Conservation (phyloP, 305 asterid species). For the Fraxinus angustifolia region DNA sequence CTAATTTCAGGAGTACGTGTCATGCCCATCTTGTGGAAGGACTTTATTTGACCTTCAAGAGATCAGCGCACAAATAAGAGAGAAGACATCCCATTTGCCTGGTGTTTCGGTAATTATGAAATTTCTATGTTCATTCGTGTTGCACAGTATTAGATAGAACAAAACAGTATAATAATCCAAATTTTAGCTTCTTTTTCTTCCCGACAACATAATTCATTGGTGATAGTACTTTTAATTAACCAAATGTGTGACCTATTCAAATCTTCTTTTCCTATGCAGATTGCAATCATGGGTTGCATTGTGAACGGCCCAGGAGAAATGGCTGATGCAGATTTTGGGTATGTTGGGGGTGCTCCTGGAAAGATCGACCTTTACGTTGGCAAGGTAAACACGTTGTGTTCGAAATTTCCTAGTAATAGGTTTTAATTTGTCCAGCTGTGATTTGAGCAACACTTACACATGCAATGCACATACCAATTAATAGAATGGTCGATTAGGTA, state of each 20-base stretch:
- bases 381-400: slow-evolving; percentile 46
- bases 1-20: slow-evolving; percentile 80
- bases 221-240: neutral
- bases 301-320: slow-evolving; percentile 99
- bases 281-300: slow-evolving; percentile 99
- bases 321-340: slow-evolving; percentile 99
- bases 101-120: slow-evolving; percentile 83
- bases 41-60: slow-evolving; percentile 98
- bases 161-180: neutral
- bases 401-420: neutral
- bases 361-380: slow-evolving; percentile 97
- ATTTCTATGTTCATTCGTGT: slow-evolving; percentile 7
- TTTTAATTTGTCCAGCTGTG: neutral
- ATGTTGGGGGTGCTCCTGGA: slow-evolving; percentile 99
- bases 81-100: slow-evolving; percentile 91
- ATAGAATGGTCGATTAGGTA: neutral
- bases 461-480: neutral
- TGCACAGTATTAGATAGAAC: neutral
- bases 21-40: slow-evolving; percentile 99
- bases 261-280: slow-evolving; percentile 39
- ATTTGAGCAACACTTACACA: neutral
- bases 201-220: neutral
- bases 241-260: neutral
- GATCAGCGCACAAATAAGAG: slow-evolving; percentile 94
- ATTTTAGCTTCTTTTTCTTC: neutral